A percentile compares a stretch with the other conserved stretches of the same genome.
Conservation (phyloP, 768 basidiomycete species). For the Tulasnella sp. region DNA sequence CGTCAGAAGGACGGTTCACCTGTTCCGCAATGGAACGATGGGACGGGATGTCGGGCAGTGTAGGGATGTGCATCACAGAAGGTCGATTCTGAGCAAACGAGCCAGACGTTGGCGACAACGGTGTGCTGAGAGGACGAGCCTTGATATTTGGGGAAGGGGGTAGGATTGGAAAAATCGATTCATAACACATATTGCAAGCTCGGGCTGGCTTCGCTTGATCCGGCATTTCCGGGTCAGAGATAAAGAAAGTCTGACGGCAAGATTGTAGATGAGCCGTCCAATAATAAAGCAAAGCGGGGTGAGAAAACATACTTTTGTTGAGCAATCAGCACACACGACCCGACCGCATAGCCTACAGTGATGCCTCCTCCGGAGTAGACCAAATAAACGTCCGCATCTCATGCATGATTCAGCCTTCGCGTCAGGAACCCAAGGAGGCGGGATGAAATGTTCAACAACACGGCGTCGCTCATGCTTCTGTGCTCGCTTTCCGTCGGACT, state of each 20-base stretch:
- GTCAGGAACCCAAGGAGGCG: constrained; percentile 90
- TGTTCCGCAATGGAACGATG: not conserved
- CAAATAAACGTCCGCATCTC: constrained; percentile 70
- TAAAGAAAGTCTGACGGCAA: constrained; percentile 65
- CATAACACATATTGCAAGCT: constrained; percentile 80
- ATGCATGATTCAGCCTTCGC: constrained; percentile 75
- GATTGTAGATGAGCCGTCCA: not conserved
- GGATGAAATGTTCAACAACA: constrained; percentile 70
- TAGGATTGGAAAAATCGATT: constrained; percentile 65
- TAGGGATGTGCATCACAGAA: constrained; percentile 12
- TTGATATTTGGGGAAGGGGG: constrained; percentile 5
- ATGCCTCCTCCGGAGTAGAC: constrained; percentile 67
- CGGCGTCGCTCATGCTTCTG: constrained; percentile 32
- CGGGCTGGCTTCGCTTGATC: constrained; percentile 57
- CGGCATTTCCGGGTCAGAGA: constrained; percentile 45
- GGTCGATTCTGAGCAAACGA: not conserved
- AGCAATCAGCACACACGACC: constrained; percentile 81
- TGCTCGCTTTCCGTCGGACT: constrained; percentile 20
- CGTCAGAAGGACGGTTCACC: not conserved
- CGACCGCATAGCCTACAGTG: constrained; percentile 81
- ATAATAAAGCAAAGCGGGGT: not conserved
- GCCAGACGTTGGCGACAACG: not conserved
- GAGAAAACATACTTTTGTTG: constrained; percentile 52
- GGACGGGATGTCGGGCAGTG: constrained; percentile 15
- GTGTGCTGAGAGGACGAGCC: not conserved